Base-by-base conservation (phyloP, 371 early-diverging fungal genomes). In the Mucor indicus region DNA sequence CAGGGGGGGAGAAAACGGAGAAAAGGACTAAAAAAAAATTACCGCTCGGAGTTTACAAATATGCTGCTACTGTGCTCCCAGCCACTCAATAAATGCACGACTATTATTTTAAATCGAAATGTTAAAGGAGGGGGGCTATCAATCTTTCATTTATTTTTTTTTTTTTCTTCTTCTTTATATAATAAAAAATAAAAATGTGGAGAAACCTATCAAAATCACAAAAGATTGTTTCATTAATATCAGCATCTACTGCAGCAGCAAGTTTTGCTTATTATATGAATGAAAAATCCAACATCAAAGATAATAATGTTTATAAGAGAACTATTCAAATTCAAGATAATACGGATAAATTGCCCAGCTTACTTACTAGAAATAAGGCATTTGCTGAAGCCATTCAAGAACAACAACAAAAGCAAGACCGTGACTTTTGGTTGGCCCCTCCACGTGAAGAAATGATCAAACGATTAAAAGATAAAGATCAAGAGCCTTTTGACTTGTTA, bases 401-500 rank as follows among this genome's bases (percentile, higher is more conserved):
- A n/a, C 46, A 56, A 20, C 44, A 60, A 25, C 39, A 65, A 19
- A 50, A 58, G 9, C 55, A 68, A 7, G 30, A 48, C 3, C 80
- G 77, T 20, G 80, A 83, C 22, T 81, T 83, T 60, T 86, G 87
- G 88, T 67, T 79, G 2, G 80, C 84, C 11, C 90, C 89, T 45
- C 79, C 81, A 33, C 82, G 90, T 36, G 63, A 75, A 35, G 86
- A 88, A 45, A 84, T 90, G 85, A 40, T 88, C 40, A 69, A 80
- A 33, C 67, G 72, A 55, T 81, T 90, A 49, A 77, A 83, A 57
- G 78, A 79, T 17, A 50, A 64, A 20, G 22, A 23, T 5, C 41
- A 50, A 7, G 69, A 78, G 25, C 81, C 80, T 53, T 97, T 85
- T 64, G 99, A 99, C 75, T 60, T 99, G 29, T 69, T 98, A 27